Evolutionary conservation across 2,329 filamentous ascomycete species (phyloP).

Genomic region (Fusarium sublunatum): DNA sequence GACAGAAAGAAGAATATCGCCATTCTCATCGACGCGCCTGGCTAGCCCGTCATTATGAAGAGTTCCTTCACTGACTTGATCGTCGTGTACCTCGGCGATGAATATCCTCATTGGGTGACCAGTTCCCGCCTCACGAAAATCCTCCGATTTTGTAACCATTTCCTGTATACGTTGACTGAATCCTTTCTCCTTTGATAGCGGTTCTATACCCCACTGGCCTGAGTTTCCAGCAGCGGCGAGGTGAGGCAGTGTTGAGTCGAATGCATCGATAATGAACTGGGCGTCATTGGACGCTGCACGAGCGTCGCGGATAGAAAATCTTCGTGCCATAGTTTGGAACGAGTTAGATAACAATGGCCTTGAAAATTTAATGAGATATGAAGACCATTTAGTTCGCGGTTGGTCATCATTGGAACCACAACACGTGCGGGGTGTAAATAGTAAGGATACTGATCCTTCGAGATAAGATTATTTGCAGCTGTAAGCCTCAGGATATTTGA

Average conservation of each 20-base stretch:
- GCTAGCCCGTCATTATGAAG: constrained; percentile 16
- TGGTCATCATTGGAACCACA: constrained; percentile 26
- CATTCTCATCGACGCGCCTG: constrained; percentile 30
- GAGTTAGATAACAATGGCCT: not conserved
- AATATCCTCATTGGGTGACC: constrained; percentile 45
- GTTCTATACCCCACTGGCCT: constrained; percentile 47
- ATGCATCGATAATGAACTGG: constrained; percentile 47
- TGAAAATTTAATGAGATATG: not conserved
- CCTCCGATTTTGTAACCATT: constrained; percentile 40
- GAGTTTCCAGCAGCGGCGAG: constrained; percentile 44
- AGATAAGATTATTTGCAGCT: constrained; percentile 9
- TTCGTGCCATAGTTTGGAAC: constrained; percentile 28
- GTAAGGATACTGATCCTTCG: constrained; percentile 37
- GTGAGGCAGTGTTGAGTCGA: constrained; percentile 47
- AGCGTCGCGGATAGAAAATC: constrained; percentile 44
- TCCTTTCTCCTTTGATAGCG: constrained; percentile 40
- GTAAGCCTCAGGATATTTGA: too few relatives aligned
- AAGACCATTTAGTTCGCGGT: constrained; percentile 14
- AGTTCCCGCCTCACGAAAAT: constrained; percentile 37
- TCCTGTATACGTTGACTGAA: constrained; percentile 39
- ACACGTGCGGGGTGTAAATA: constrained; percentile 29
- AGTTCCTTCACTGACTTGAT: constrained; percentile 15
- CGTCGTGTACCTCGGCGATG: constrained; percentile 43
- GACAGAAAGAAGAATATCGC: constrained; percentile 27
- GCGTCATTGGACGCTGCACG: constrained; percentile 39